Conservation (phyloP, 257 asterid species). For the Ehretia macrophylla region DNA sequence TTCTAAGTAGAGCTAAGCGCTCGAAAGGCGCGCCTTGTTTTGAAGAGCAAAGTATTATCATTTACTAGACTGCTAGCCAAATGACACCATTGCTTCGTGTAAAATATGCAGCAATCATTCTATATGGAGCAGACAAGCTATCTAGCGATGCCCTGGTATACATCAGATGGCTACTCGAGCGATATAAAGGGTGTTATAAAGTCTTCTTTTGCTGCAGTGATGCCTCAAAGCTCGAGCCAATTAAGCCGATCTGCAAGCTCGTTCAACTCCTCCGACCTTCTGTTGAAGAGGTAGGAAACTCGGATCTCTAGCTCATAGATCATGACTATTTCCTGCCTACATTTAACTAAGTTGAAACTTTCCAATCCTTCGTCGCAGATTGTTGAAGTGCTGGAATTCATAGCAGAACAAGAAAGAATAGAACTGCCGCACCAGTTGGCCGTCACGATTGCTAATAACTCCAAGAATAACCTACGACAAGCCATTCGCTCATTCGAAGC, state of each 20-base stretch:
- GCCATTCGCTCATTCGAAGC: conserved; percentile 89
- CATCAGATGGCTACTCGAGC: conserved; percentile 74
- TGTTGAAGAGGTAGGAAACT: conserved; percentile 48
- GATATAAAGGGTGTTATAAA: conserved; percentile 56
- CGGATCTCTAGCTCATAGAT: background rate
- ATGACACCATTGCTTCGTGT: conserved; percentile 15
- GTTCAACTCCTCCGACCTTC: conserved; percentile 80
- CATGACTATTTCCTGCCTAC: background rate
- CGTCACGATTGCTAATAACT: conserved; percentile 47
- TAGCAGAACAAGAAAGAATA: conserved; percentile 60
- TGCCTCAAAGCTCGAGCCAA: conserved; percentile 56
- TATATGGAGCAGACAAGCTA: conserved; percentile 68
- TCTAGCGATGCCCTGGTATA: conserved; percentile 62
- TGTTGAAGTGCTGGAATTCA: conserved; percentile 53
- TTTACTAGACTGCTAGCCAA: conserved; percentile 4
- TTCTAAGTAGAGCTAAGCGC: too few relatives aligned
- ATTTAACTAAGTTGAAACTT: background rate
- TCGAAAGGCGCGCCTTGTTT: too few relatives aligned
- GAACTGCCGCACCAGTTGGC: conserved; percentile 52
- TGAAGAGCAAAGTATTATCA: too few relatives aligned
- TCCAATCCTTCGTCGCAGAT: conserved; percentile 53
- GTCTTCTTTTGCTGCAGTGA: conserved; percentile 81
- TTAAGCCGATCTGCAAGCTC: conserved; percentile 52
- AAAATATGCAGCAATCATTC: conserved; percentile 58
- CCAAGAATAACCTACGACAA: conserved; percentile 81